These are phyloP conservation scores for Macrolepiota fuliginosa DNA, from an alignment of 768 basidiomycete genomes.

Conservation along the genomic window DNA sequence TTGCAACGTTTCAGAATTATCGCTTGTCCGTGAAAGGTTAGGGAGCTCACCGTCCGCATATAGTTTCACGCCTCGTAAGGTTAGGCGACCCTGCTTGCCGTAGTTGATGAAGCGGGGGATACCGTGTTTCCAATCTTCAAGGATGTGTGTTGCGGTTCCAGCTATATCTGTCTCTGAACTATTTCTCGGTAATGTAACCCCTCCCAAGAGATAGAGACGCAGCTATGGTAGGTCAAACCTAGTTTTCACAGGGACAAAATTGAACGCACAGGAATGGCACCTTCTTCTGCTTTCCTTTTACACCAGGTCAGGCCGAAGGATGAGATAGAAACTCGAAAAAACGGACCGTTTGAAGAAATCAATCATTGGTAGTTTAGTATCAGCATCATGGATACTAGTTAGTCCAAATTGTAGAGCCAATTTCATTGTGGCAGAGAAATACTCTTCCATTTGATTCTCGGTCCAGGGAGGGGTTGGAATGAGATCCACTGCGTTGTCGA, in stretches of 20 bases:
- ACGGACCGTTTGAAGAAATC: slow-evolving; percentile 64
- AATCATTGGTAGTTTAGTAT: slow-evolving; percentile 45
- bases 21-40: background rate
- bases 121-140: slow-evolving; percentile 62
- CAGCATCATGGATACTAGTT: slow-evolving; percentile 87
- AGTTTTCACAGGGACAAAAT: background rate
- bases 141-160: slow-evolving; percentile 28
- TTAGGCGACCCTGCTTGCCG: slow-evolving; percentile 52
- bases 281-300: slow-evolving; percentile 64
- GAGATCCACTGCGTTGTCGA: slow-evolving; percentile 86
- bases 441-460: slow-evolving; percentile 52
- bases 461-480: slow-evolving; percentile 67
- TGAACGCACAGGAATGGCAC: slow-evolving; percentile 61
- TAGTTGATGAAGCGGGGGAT: slow-evolving; percentile 60
- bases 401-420: slow-evolving; percentile 79
- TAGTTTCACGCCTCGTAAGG: slow-evolving; percentile 67
- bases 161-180: background rate
- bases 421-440: slow-evolving; percentile 58
- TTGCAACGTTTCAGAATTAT: background rate
- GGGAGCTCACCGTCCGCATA: slow-evolving; percentile 63
- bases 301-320: background rate
- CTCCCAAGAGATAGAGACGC: slow-evolving; percentile 16
- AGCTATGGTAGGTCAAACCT: slow-evolving; percentile 7
- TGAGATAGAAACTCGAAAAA: background rate
- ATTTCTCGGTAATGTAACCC: slow-evolving; percentile 6